phyloP scores from a whole-genome alignment of 73 alveolate genomes.

The Paramecium biaurelia region DNA sequence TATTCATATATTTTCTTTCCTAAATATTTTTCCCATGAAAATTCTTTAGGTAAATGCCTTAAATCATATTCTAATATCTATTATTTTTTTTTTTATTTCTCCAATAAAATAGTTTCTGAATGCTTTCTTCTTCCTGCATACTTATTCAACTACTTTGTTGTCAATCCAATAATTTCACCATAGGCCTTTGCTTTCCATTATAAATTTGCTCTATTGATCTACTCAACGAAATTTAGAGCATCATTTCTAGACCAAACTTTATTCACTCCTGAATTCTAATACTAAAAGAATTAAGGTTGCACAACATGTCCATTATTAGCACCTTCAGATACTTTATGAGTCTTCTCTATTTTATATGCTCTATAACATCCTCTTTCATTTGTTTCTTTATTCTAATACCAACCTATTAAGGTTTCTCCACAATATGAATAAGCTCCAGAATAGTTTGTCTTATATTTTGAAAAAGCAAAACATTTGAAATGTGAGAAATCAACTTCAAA shows the following conservation, averaged over 20 bases:
- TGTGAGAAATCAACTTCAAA: conserved; percentile 44
- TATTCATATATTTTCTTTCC: conserved; percentile 46
- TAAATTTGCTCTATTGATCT: conserved; percentile 19
- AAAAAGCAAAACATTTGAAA: conserved; percentile 52
- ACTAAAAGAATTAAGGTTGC: conserved; percentile 10
- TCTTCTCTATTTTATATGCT: conserved; percentile 18
- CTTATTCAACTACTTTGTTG: conserved; percentile 36
- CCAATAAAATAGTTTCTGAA: not conserved
- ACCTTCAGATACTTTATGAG: not conserved
- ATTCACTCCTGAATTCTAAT: not conserved
- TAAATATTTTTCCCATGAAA: conserved; percentile 52
- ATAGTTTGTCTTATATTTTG: conserved; percentile 40
- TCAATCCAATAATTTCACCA: conserved; percentile 12
- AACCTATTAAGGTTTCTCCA: conserved; percentile 52
- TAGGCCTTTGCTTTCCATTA: conserved; percentile 42
- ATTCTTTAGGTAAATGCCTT: conserved; percentile 57
- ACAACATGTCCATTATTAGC: conserved; percentile 62
- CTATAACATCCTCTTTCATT: conserved; percentile 59
- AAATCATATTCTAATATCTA: not conserved
- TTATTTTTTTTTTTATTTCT: not conserved
- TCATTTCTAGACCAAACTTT: conserved; percentile 10
- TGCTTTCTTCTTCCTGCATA: conserved; percentile 51
- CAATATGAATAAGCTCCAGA: conserved; percentile 60
- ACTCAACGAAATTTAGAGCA: not conserved
- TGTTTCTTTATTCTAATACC: conserved; percentile 47